Percentiles rank a stretch among this genome's conserved stretches.
Conservation (phyloP, 306 rosid genomes). For the Prunus padus region DNA sequence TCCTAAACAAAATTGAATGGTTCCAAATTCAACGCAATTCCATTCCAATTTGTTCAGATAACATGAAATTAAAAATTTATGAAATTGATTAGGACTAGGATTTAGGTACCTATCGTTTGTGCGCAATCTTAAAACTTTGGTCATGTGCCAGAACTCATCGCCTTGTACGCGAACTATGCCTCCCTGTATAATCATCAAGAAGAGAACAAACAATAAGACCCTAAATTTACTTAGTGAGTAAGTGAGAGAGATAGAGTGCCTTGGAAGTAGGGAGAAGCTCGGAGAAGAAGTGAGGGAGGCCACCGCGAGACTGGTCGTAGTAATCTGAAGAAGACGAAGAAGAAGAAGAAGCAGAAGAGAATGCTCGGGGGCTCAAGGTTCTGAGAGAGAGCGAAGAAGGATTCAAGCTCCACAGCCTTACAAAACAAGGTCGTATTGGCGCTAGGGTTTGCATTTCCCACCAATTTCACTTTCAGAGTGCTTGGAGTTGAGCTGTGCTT, state of each 20-base stretch:
- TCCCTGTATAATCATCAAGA: conserved; percentile 53
- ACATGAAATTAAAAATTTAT: conserved; percentile 7
- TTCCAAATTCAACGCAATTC: background rate
- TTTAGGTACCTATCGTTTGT: conserved; percentile 60
- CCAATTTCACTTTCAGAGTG: background rate
- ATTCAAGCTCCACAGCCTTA: conserved; percentile 17
- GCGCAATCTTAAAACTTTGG: conserved; percentile 76
- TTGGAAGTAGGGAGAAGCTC: conserved; percentile 69
- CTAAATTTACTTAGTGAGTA: background rate
- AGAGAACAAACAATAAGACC: background rate
- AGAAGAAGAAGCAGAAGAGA: no score
- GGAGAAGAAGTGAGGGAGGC: conserved; percentile 91
- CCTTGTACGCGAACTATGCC: conserved; percentile 62
- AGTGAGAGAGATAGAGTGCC: conserved; percentile 33
- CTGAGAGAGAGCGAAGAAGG: conserved; percentile 24
- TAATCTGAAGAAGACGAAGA: conserved; percentile 45
- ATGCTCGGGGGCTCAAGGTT: conserved; percentile 44
- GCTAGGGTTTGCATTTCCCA: conserved; percentile 61
- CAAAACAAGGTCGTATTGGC: conserved; percentile 37
- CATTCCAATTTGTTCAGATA: background rate
- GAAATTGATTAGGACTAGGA: background rate
- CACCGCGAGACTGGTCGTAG: conserved; percentile 76
- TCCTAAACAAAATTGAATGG: conserved; percentile 8
- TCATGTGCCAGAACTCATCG: conserved; percentile 95
- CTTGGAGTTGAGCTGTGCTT: background rate